phyloP scores from a whole-genome alignment of 192 early-diverging fungal species.

The Backusella mclennaniae region DNA sequence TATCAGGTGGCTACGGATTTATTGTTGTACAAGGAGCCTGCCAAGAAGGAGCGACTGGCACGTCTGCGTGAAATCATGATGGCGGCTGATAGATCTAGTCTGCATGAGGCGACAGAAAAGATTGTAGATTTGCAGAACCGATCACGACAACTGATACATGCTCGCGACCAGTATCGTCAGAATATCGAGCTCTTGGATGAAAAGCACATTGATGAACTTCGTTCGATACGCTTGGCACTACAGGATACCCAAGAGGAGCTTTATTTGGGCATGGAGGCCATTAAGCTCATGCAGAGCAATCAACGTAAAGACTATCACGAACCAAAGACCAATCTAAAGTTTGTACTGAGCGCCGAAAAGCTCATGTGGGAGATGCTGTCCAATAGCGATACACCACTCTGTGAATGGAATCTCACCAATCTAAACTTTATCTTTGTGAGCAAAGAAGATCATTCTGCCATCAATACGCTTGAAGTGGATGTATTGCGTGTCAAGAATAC shows the following conservation, averaged over 20 bases:
- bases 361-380: slow-evolving; percentile 76
- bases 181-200: slow-evolving; percentile 21
- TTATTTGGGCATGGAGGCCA: slow-evolving; percentile 68
- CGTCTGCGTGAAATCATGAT: slow-evolving; percentile 75
- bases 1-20: slow-evolving; percentile 77
- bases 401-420: slow-evolving; percentile 66
- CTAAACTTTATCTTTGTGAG: slow-evolving; percentile 67
- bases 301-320: slow-evolving; percentile 60
- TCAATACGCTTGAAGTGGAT: slow-evolving; percentile 75
- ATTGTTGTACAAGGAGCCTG: slow-evolving; percentile 82
- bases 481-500: slow-evolving; percentile 67
- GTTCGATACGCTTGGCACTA: slow-evolving; percentile 19
- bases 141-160: slow-evolving; percentile 45
- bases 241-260: slow-evolving; percentile 56
- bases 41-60: slow-evolving; percentile 67
- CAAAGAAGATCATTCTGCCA: slow-evolving; percentile 81
- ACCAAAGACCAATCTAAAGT: slow-evolving; percentile 53
- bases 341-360: slow-evolving; percentile 53
- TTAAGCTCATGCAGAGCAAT: slow-evolving; percentile 55
- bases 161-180: slow-evolving; percentile 34
- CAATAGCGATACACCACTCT: slow-evolving; percentile 62
- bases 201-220: slow-evolving; percentile 29
- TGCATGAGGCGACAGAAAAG: slow-evolving; percentile 53
- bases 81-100: slow-evolving; percentile 75
- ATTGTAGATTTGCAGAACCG: slow-evolving; percentile 60